phyloP scores from a whole-genome alignment of 495 filamentous ascomycete genomes.

The Penicillium egyptiacum region DNA sequence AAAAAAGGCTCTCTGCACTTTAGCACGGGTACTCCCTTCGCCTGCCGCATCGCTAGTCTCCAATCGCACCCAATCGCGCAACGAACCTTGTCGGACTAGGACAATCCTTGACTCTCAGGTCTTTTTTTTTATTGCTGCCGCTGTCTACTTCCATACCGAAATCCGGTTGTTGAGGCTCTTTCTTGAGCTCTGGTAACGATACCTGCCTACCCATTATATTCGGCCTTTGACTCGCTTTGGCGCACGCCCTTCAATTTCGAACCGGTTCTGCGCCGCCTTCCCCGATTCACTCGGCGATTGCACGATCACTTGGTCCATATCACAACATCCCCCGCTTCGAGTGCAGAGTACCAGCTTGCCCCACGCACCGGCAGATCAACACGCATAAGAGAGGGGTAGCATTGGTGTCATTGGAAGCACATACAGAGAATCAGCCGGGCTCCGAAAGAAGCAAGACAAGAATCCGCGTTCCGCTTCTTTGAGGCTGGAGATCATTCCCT shows the following conservation, averaged over 20 bases:
- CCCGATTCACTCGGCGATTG: slow-evolving; percentile 24
- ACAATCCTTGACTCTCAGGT: slow-evolving; percentile 18
- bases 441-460: slow-evolving; percentile 24
- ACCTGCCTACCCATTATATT: slow-evolving; percentile 21
- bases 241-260: slow-evolving; percentile 17
- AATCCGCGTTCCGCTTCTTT: slow-evolving; percentile 20
- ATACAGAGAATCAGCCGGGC: slow-evolving; percentile 22
- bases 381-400: slow-evolving; percentile 36
- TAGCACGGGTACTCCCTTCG: slow-evolving; percentile 32
- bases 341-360: slow-evolving; percentile 43
- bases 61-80: slow-evolving; percentile 28
- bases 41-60: slow-evolving; percentile 26
- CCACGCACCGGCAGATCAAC: slow-evolving; percentile 43
- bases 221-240: slow-evolving; percentile 20
- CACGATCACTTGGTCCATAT: slow-evolving; percentile 41
- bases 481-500: slow-evolving; percentile 27
- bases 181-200: slow-evolving; percentile 17
- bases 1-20: slow-evolving; percentile 30
- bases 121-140: slow-evolving; percentile 21
- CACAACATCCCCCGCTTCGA: slow-evolving; percentile 30
- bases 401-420: slow-evolving; percentile 25
- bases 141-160: slow-evolving; percentile 24
- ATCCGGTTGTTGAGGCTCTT: slow-evolving; percentile 27
- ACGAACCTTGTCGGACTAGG: slow-evolving; percentile 6
- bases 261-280: slow-evolving; percentile 16